These are phyloP conservation scores for Vitis cinerea DNA, from an alignment of 164 flowering plant species.

Conservation along the genomic window DNA sequence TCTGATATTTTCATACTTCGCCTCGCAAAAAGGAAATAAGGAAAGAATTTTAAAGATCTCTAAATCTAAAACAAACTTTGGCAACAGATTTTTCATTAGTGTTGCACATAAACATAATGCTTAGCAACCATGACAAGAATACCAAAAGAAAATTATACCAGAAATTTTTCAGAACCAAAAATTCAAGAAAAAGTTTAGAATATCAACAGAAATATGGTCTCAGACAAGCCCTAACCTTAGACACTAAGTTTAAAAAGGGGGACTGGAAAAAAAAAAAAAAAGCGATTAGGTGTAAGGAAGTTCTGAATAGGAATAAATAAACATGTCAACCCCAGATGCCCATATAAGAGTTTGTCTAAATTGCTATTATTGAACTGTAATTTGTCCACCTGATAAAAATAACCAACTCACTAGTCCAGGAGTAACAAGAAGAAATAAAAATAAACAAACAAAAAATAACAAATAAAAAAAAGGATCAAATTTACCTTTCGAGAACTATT, in stretches of 20 bases:
- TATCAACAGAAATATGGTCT: no score
- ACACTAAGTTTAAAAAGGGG: not conserved
- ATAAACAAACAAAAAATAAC: not conserved
- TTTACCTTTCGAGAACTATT: slow-evolving; percentile 52
- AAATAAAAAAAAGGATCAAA: not conserved
- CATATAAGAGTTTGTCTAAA: no score
- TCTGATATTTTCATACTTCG: no score
- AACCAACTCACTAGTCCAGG: not conserved
- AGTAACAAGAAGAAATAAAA: not conserved
- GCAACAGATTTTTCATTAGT: no score
- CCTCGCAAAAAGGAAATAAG: no score
- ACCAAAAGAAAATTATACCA: no score
- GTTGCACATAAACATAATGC: no score
- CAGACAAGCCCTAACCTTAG: not conserved
- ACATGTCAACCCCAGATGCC: not conserved
- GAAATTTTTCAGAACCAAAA: no score
- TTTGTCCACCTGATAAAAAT: not conserved
- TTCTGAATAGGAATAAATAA: not conserved
- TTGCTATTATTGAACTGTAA: not conserved
- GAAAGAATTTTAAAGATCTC: no score
- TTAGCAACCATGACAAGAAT: no score
- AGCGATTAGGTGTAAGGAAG: not conserved
- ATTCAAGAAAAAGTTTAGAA: no score
- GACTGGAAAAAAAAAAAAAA: not conserved
- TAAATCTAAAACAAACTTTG: no score